Evolutionary conservation across 2,329 filamentous ascomycete genomes (phyloP), one percentile per base, ranked within the genome.

Genomic region (Fusarium sterilihyphosum): DNA sequence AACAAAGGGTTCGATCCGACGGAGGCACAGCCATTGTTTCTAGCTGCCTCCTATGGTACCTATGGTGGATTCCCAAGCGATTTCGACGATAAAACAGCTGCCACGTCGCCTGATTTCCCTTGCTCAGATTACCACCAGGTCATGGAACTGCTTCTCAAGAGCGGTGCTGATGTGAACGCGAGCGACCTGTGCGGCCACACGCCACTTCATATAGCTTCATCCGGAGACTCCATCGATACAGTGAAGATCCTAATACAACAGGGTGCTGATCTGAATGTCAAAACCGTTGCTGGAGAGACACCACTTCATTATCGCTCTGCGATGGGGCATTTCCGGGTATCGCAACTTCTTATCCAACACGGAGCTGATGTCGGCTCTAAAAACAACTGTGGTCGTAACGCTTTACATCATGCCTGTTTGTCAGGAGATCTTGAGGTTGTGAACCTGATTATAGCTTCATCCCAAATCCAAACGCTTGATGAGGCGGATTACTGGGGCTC

Each of bases 41-140:
- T 20, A 6, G n/a, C n/a, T 2, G 8, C 31, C 0, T 33, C 47
- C 0, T 33, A 50, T 50, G 47, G 47, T 2, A 0, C 0, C 0
- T 31, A 31, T 5, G 0, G 0, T 4, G 29, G 29, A 22, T 49
- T 49, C 10, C 1, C 20, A 16, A 16, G 6, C 1, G 0, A 22
- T 16, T 10, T 29, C 2, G 13, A 11, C 8, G 5, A 5, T 5
- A 26, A 26, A 26, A 26, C 26, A 5, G 26, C 26, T 26, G 26
- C 26, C 26, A 26, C 26, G 6, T 26, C 26, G 26, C 26, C 26
- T 26, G 26, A 26, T 26, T 26, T 5, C 0, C 3, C 22, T n/a
- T 13, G 13, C 10, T 13, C 3, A 9, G 2, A 0, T 0, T 33
- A 50, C 9, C 10, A 18, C 3, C 7, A 33, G 4, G 16, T 50